Percentiles rank a stretch among this genome's conserved stretches.
Conservation (phyloP, 192 early-diverging fungal species). For the Paraglomus brasilianum region DNA sequence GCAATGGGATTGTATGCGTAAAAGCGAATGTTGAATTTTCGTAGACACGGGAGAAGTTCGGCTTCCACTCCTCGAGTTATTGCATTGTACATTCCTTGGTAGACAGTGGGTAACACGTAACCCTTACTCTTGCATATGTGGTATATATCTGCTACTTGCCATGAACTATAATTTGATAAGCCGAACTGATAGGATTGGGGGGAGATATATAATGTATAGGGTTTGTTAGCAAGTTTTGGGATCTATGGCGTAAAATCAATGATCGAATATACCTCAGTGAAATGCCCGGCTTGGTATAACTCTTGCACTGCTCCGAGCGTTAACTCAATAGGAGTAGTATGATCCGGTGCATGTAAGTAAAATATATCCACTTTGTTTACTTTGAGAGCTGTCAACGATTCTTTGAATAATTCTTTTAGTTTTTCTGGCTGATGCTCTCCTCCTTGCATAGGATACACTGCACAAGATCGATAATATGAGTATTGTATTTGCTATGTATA, state of each 20-base stretch:
- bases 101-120: constrained; percentile 42
- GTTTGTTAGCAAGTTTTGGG: no score
- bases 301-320: constrained; percentile 57
- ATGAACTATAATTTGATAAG: constrained; percentile 40
- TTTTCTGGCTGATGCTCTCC: constrained; percentile 44
- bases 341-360: constrained; percentile 63
- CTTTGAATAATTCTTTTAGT: constrained; percentile 31
- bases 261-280: constrained; percentile 36
- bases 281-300: constrained; percentile 51
- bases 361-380: constrained; percentile 55
- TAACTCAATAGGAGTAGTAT: constrained; percentile 49
- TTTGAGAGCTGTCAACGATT: constrained; percentile 49
- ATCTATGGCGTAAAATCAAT: not conserved
- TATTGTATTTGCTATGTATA: no score
- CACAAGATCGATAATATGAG: no score
- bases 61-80: constrained; percentile 47
- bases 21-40: constrained; percentile 57
- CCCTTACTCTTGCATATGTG: constrained; percentile 43
- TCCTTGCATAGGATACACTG: constrained; percentile 42
- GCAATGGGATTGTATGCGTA: constrained; percentile 67
- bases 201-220: no score
- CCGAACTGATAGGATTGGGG: constrained; percentile 44
- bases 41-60: constrained; percentile 62
- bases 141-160: constrained; percentile 41
- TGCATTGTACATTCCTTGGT: constrained; percentile 48